Evolutionary conservation across 257 asterid genomes (phyloP).

Genomic region (Phtheirospermum japonicum): DNA sequence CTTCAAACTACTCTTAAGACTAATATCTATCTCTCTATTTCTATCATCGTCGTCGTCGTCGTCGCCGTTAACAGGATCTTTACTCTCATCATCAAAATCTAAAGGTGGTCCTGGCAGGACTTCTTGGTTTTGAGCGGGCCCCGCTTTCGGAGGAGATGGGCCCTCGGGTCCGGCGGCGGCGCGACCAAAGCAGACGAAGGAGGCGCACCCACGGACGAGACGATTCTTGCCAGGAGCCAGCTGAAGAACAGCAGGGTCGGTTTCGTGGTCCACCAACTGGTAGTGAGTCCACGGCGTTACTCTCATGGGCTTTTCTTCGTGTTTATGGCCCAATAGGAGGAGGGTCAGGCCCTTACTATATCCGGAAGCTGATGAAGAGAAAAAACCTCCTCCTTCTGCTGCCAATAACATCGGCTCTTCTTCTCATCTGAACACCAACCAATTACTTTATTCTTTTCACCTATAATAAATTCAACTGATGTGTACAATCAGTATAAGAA

Average conservation of each 20-base stretch:
- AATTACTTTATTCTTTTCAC: slow-evolving; percentile 31
- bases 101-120: slow-evolving; percentile 38
- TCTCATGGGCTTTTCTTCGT: slow-evolving; percentile 94
- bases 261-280: slow-evolving; percentile 93
- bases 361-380: slow-evolving; percentile 99
- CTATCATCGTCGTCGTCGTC: slow-evolving; percentile 38
- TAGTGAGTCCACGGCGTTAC: slow-evolving; percentile 98
- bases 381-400: slow-evolving; percentile 98
- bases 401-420: slow-evolving; percentile 95
- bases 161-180: slow-evolving; percentile 69
- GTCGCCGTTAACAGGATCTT: slow-evolving; percentile 38
- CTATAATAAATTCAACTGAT: background rate
- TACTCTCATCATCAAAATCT: slow-evolving; percentile 42
- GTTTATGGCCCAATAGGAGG: slow-evolving; percentile 80
- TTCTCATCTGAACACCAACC: slow-evolving; percentile 71
- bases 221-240: slow-evolving; percentile 85
- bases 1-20: slow-evolving; percentile 79
- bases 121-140: slow-evolving; percentile 61
- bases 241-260: slow-evolving; percentile 67
- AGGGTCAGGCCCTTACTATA: slow-evolving; percentile 95
- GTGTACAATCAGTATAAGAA: background rate
- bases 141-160: slow-evolving; percentile 69
- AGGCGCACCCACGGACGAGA: slow-evolving; percentile 73
- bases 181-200: slow-evolving; percentile 85
- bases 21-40: slow-evolving; percentile 34